Evolutionary conservation across 1,284 basidiomycete species (phyloP), one percentile per base, ranked within the genome.

Genomic region (Omphalotus olearius): DNA sequence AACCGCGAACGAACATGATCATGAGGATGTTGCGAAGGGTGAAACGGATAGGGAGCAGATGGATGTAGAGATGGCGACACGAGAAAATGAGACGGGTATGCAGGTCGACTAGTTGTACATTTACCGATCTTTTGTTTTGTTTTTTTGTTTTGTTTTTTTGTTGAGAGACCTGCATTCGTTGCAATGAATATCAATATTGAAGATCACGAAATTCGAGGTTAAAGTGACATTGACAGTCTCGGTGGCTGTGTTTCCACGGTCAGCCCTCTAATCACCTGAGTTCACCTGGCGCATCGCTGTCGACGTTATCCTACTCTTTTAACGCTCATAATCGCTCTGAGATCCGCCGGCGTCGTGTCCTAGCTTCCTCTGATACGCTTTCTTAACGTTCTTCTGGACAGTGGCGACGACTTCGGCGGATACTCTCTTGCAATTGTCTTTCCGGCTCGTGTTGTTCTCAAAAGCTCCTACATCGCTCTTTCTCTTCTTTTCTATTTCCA

Each of bases 301-400:
- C 23, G 16, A 36, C 28, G 17, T 41, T 53, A 53, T 42, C 30
- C 48, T 54, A 54, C 36, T 26, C 18, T 41, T 36, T 47, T 38
- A n/a, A 36, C 48, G 41, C 25, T 39, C 23, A 28, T 52, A 53
- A 53, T 53, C 41, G 39, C 36, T n/a, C 37, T 39, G 48, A 16
- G 38, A 74, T 77, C 75, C 73, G 74, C 76, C 75, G 74, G 54
- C 64, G 71, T 74, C 68, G 63, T 64, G 66, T 65, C 68, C 66
- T 62, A 58, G 64, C 67, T 66, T 68, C 66, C 66, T 67, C 67
- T 60, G 68, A 73, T 73, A 71, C 70, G 70, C 69, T 57, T 58
- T 66, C 64, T 64, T 72, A 65, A 68, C 67, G 65, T 68, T 68
- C 44, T 50, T 68, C 65, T 60, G 60, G 64, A 62, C 61, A 62